Conservation (phyloP, 192 early-diverging fungal species). For the Gaertneriomyces semiglobifer region DNA sequence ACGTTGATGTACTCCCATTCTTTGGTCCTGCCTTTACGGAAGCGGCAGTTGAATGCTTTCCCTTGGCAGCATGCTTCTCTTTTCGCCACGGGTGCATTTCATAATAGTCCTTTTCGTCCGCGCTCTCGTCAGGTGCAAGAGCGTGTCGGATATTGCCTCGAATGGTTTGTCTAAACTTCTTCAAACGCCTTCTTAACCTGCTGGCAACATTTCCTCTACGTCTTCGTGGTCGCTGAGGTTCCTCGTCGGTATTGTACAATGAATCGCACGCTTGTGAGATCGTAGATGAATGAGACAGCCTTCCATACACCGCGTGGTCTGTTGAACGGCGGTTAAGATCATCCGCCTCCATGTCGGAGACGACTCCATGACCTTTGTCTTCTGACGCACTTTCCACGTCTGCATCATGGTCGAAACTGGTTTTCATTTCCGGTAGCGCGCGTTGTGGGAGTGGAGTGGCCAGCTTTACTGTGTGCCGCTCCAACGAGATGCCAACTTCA, state of each 20-base stretch:
- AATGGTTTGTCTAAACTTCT: slow-evolving; percentile 20
- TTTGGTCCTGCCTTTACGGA: background rate
- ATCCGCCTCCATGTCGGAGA: no score
- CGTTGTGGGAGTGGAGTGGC: background rate
- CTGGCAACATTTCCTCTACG: slow-evolving; percentile 13
- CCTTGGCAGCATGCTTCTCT: background rate
- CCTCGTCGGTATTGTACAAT: slow-evolving; percentile 14
- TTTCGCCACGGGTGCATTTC: background rate
- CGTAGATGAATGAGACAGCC: background rate
- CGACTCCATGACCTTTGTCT: background rate
- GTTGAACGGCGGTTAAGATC: no score
- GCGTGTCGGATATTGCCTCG: slow-evolving; percentile 8
- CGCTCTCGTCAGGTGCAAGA: slow-evolving; percentile 6
- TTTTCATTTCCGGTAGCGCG: background rate
- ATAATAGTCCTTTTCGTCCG: slow-evolving; percentile 7
- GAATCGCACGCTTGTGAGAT: slow-evolving; percentile 1
- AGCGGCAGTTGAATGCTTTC: slow-evolving; percentile 2
- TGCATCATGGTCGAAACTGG: background rate
- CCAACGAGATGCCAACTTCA: slow-evolving; percentile 6
- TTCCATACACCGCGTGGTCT: no score
- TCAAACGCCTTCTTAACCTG: slow-evolving; percentile 11
- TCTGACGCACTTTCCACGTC: slow-evolving; percentile 1
- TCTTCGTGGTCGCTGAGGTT: background rate
- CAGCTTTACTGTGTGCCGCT: background rate
- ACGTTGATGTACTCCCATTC: background rate